Evolutionary conservation across 176 grass and related monocot species (phyloP), one percentile per base, ranked within the genome.

Genomic region (Cocos nucifera): DNA sequence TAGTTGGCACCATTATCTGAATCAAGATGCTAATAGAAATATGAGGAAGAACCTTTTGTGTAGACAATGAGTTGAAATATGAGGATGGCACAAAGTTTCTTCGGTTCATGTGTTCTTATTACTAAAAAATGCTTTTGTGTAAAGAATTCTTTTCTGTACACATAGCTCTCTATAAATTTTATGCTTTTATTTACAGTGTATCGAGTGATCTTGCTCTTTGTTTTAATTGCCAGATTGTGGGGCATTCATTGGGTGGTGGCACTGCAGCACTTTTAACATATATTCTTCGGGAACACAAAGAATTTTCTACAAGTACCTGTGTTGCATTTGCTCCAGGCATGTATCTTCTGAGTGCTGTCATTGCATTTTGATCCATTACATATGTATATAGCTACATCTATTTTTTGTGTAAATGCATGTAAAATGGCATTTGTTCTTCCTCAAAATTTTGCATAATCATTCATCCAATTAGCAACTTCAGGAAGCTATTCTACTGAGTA

Each of bases 201-300:
- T 44, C 35, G 53, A 73, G 12, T 53, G 44, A 7, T 61, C 23
- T 48, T 48, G 4, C 49, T 27, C 44, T 69, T 74, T 63, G 1
- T 66, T 72, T 10, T 78, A 22, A 70, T 80, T 5, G 6, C 57
- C 66, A 98, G 93, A 85, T 98, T 88, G 87, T 92, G 58, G 93
- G 93, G 6, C 93, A 98, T 70, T 98, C 93, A 59, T 75, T 98
- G 56, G 93, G 93, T 70, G 93, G 93, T 80, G 93, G 93, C 64
- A 98, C 93, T 63, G 93, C 93, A 73, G 80, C 93, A 67, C 75
- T 98, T 48, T 83, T 98, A 56, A 83, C 93, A 15, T 98, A 98
- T 69, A 98, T 98, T 78, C 79, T 98, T 49, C 77, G 93, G 66
- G 93, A 98, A 72, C 81, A 85, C 25, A 77, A 63, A 51, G 93